A percentile compares a stretch with the other conserved stretches of the same genome.
Evolutionary conservation across 1,139 yeast species (phyloP).

Genomic region (Kodamaea sp.): DNA sequence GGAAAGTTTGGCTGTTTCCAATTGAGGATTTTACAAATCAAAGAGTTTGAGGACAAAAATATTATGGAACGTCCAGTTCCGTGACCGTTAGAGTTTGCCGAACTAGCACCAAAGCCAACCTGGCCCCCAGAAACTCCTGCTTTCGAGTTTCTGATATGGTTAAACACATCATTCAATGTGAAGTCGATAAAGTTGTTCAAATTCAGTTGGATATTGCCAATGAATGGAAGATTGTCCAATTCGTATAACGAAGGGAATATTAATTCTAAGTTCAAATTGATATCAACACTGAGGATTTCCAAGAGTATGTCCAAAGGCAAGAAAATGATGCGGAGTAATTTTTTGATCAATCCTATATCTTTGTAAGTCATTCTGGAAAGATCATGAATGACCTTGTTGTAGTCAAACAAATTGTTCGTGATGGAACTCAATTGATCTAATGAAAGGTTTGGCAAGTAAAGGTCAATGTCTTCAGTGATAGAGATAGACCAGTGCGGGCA

Average conservation of each 20-base stretch:
- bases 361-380: slow-evolving; percentile 38
- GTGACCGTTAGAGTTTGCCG: background rate
- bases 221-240: slow-evolving; percentile 53
- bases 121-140: slow-evolving; percentile 16
- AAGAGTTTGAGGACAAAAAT: slow-evolving; percentile 83
- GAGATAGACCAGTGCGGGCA: slow-evolving; percentile 71
- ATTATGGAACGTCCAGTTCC: slow-evolving; percentile 59
- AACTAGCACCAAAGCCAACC: slow-evolving; percentile 13
- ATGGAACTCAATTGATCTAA: slow-evolving; percentile 44
- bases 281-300: slow-evolving; percentile 51
- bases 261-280: slow-evolving; percentile 76
- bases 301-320: slow-evolving; percentile 68
- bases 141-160: slow-evolving; percentile 66
- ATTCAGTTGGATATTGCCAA: slow-evolving; percentile 46
- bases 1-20: slow-evolving; percentile 99
- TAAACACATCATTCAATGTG: slow-evolving; percentile 70
- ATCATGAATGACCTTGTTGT: slow-evolving; percentile 44
- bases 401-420: slow-evolving; percentile 45
- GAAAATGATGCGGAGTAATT: slow-evolving; percentile 44
- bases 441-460: slow-evolving; percentile 48
- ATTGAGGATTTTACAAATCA: slow-evolving; percentile 86
- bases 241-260: slow-evolving; percentile 79
- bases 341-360: slow-evolving; percentile 40
- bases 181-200: slow-evolving; percentile 77
- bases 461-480: slow-evolving; percentile 55